Evolutionary conservation across 2,329 filamentous ascomycete species (phyloP).

Genomic region (Talaromyces sp.): DNA sequence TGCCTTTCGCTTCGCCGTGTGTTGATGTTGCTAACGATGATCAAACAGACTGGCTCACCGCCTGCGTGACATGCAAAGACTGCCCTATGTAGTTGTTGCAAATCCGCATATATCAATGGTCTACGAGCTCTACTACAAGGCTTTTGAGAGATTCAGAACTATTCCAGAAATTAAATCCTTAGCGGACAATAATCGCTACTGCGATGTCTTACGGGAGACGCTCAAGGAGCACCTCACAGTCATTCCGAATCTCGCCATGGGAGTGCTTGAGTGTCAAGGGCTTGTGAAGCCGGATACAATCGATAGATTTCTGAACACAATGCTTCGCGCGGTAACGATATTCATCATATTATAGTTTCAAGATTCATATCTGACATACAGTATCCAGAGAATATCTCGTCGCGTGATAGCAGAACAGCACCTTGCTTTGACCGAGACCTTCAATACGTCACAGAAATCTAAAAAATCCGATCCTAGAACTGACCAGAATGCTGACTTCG

Average conservation of each 20-base stretch:
- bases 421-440: conserved; percentile 88
- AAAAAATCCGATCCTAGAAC: conserved; percentile 65
- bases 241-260: conserved; percentile 91
- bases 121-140: conserved; percentile 92
- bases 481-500: conserved; percentile 69
- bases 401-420: conserved; percentile 97
- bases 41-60: conserved; percentile 73
- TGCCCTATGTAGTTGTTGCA: conserved; percentile 94
- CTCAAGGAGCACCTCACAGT: conserved; percentile 85
- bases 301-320: conserved; percentile 92
- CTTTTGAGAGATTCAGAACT: conserved; percentile 87
- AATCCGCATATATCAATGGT: conserved; percentile 91
- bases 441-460: conserved; percentile 84
- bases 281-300: conserved; percentile 75
- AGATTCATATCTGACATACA: conserved; percentile 13
- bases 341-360: not conserved
- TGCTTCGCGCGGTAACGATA: conserved; percentile 74
- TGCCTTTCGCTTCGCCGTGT: not conserved
- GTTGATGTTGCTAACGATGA: conserved; percentile 6
- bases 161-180: conserved; percentile 76
- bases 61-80: conserved; percentile 91
- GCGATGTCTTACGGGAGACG: conserved; percentile 70
- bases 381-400: conserved; percentile 73
- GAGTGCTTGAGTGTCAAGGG: conserved; percentile 82
- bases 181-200: conserved; percentile 85